phyloP scores from a whole-genome alignment of 768 basidiomycete species.

The Floccularia luteovirens region DNA sequence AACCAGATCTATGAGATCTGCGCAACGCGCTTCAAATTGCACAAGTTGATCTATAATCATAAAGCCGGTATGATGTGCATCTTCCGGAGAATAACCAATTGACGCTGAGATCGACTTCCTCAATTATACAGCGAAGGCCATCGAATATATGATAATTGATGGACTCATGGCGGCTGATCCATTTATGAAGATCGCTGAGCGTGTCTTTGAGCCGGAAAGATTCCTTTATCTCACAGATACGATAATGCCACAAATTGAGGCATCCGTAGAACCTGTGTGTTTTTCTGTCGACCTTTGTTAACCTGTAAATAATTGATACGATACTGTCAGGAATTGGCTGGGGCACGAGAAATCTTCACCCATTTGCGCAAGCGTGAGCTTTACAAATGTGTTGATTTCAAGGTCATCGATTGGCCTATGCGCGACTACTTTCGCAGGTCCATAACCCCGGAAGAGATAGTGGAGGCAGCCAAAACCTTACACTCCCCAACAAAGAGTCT shows the following conservation, averaged over 20 bases:
- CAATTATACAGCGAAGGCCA: conserved; percentile 50
- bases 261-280: conserved; percentile 41
- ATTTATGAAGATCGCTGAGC: conserved; percentile 47
- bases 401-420: conserved; percentile 34
- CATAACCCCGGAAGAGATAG: conserved; percentile 36
- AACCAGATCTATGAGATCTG: conserved; percentile 72
- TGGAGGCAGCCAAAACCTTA: conserved; percentile 26
- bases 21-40: conserved; percentile 68
- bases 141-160: conserved; percentile 84
- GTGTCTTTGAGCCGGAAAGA: conserved; percentile 46
- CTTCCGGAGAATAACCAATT: background rate
- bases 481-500: conserved; percentile 10
- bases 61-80: conserved; percentile 61
- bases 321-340: conserved; percentile 42
- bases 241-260: conserved; percentile 55
- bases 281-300: background rate
- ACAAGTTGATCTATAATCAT: conserved; percentile 79
- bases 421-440: conserved; percentile 23
- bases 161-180: conserved; percentile 63
- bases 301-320: conserved; percentile 1
- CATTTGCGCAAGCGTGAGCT: conserved; percentile 58
- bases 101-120: background rate
- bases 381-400: conserved; percentile 65
- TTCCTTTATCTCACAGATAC: conserved; percentile 65
- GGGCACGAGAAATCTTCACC: conserved; percentile 51